Evolutionary conservation across 148 eudicot species (phyloP), one percentile per base, ranked within the genome.

Genomic region (Dianthus caryophyllus): DNA sequence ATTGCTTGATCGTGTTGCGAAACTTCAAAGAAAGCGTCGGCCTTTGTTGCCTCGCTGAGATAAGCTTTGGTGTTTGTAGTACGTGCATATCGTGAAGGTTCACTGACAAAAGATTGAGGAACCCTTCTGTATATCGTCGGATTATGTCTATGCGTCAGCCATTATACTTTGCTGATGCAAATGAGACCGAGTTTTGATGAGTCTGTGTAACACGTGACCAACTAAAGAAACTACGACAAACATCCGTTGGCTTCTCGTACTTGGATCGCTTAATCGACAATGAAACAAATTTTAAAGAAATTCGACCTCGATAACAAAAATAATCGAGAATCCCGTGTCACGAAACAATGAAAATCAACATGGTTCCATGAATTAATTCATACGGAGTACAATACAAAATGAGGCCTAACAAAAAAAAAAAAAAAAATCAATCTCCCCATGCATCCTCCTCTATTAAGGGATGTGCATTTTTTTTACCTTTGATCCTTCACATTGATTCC

Each of bases 391-490:
- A 20, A 47, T 59, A 47, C 58, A 69, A 20, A 59, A 15, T 46
- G 65, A 59, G 66, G 21, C 56, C 66, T 69, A 56, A 68, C 18
- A 12, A 9, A 7, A 12, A 29, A 15, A 6, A 29, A 0, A 7
- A 12, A 29, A 15, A 6, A 29, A 0, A 31, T 50, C 38, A 33
- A 57, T 67, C 38, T 67, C 16, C 38, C 62, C 52, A 41, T 67
- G 62, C 61, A 54, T 54, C 38, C 71, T 67, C 71, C 17, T 55
- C 50, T 22, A 39, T 10, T 17, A 39, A 53, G 51, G 62, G 60
- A 67, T 25, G 54, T 53, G 64, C 61, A 68, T 63, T 63, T 64
- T 13, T 44, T 33, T 54, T 16, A n/a, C n/a, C n/a, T n/a, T n/a
- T n/a, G n/a, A n/a, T n/a, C n/a, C n/a, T n/a, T n/a, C n/a, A n/a